Conservation (phyloP, 208 protist species). For the Endotrypanum monterogeii region DNA sequence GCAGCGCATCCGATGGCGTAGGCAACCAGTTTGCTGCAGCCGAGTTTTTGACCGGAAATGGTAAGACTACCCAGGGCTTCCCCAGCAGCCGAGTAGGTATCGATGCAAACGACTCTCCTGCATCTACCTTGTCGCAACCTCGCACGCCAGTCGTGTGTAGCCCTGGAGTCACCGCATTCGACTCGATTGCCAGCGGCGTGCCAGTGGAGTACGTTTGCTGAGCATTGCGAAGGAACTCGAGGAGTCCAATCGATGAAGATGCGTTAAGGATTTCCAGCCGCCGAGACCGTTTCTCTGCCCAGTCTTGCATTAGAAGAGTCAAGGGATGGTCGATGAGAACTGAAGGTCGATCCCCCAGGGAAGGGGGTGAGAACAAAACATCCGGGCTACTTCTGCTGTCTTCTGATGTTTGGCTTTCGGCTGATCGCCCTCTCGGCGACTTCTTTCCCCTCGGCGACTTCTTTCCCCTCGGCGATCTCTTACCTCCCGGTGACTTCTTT, state of each 20-base stretch:
- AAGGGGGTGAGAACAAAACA: not conserved
- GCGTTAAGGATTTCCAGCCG: slow-evolving; percentile 6
- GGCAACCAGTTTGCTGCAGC: not conserved
- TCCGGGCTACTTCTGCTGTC: not conserved
- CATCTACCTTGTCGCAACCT: not conserved
- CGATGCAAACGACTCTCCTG: not conserved
- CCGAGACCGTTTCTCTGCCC: slow-evolving; percentile 14
- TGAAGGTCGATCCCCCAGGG: not conserved
- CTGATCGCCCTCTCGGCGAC: not conserved
- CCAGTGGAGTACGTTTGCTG: not conserved
- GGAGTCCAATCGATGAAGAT: slow-evolving; percentile 14
- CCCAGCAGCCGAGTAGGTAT: slow-evolving; percentile 12
- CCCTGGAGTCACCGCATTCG: not conserved
- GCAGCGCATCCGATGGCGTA: not conserved
- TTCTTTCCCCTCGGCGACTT: not conserved
- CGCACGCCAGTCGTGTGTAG: not conserved
- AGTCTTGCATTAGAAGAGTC: not conserved
- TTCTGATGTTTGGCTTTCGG: slow-evolving; percentile 3
- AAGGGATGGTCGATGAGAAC: slow-evolving; percentile 1
- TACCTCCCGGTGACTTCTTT: too few species aligned
- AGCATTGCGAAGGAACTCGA: slow-evolving; percentile 12
- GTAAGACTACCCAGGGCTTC: slow-evolving; percentile 28
- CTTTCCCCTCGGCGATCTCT: too few species aligned
- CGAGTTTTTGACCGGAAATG: not conserved
- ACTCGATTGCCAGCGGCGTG: not conserved